Base-by-base conservation (phyloP, 768 basidiomycete genomes). In the Lactarius vividus region DNA sequence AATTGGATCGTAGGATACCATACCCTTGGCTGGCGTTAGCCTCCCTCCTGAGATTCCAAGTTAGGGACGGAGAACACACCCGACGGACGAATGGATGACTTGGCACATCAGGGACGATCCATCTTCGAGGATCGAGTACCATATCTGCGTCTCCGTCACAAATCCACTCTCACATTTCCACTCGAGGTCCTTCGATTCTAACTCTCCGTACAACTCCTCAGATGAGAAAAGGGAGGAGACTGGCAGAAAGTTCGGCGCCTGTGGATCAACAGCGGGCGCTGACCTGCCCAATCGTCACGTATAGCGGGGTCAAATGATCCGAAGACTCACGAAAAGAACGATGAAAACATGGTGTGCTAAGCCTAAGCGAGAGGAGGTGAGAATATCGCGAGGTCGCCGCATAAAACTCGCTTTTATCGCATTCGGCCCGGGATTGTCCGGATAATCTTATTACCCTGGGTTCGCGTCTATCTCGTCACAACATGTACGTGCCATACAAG, bases 1-100 rank as follows among this genome's bases (percentile, higher is more conserved):
- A 98, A 93, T 77, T 99, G 96, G 72, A 96, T 88, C 35, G 89
- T 92, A 4, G 97, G 95, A 74, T 91, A 96, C 87, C 96, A 95
- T 66, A 98, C 75, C 28, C 95, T 96, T 72, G 63, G 65, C 60
- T 46, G 61, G 64, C 40, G 61, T 65, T 52, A 58, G 69, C 33
- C 39, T 33, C 16, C 33, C 39, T 33, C 16, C 31, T 18, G n/a
- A 15, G 40, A 31, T 57, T 8, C 65, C 71, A 59, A 70, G 65
- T 62, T 39, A 63, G 33, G 40, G 31, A 66, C 40, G 57, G 16
- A 0, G 40, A 39, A 81, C 92, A 75, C 71, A 95, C 95, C 95
- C 96, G 61, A 94, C 84, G 33, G 89, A 82, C 1, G 92, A 94
- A 79, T 95, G 90, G 71, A 96, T 94, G 61, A 95, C 81, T 77